Evolutionary conservation across 441 rosid species (phyloP).

Genomic region (Aquilaria agallochum): DNA sequence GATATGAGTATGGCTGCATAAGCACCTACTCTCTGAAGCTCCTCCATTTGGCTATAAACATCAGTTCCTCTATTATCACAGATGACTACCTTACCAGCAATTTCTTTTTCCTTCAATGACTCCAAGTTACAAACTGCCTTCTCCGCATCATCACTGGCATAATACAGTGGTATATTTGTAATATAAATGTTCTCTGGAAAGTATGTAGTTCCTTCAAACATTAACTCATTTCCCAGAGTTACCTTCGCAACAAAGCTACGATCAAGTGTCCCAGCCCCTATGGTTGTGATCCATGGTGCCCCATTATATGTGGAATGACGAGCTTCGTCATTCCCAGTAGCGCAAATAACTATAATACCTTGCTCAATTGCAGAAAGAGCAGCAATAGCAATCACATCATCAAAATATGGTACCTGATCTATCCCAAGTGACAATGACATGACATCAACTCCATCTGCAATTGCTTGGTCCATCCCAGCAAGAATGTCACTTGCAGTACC

Average conservation of each 20-base stretch:
- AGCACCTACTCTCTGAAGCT: conserved; percentile 30
- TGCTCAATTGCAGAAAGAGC: conserved; percentile 25
- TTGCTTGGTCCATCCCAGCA: conserved; percentile 34
- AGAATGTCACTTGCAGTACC: conserved; percentile 22
- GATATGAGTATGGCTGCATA: conserved; percentile 28
- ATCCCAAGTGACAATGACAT: conserved; percentile 27
- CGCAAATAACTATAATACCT: conserved; percentile 20
- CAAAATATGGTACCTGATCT: conserved; percentile 11
- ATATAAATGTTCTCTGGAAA: conserved; percentile 26
- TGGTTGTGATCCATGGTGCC: conserved; percentile 28
- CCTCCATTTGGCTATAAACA: conserved; percentile 18
- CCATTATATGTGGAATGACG: conserved; percentile 17
- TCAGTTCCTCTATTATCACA: conserved; percentile 11
- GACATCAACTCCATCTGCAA: conserved; percentile 29
- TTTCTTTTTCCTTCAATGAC: conserved; percentile 24
- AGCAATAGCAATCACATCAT: conserved; percentile 24
- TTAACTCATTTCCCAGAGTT: conserved; percentile 15
- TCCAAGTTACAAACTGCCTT: conserved; percentile 18
- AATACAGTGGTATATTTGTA: conserved; percentile 22
- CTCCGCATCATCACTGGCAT: conserved; percentile 16
- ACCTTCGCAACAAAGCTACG: conserved; percentile 19
- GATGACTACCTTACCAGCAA: conserved; percentile 33
- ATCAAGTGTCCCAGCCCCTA: conserved; percentile 33
- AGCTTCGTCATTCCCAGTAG: conserved; percentile 21
- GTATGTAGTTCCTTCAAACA: conserved; percentile 28